A percentile compares a stretch with the other conserved stretches of the same genome.
Conservation (phyloP, 1,139 yeast species). For the Schwanniomyces etchellsii region DNA sequence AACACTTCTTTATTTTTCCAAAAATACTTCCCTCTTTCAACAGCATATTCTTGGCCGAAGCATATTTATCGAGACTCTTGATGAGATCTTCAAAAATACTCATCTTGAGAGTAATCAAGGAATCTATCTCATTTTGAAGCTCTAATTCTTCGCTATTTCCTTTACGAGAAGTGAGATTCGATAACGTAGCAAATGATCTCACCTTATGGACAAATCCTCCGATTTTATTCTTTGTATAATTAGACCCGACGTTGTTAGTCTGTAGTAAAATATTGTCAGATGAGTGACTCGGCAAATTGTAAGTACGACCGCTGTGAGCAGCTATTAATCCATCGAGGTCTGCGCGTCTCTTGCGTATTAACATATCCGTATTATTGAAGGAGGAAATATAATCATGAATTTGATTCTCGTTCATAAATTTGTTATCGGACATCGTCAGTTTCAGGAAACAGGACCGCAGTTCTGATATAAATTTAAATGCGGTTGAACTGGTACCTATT, state of each 20-base stretch:
- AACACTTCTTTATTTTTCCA: constrained; percentile 5
- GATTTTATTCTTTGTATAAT: constrained; percentile 6
- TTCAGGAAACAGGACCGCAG: background rate
- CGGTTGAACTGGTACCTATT: constrained; percentile 69
- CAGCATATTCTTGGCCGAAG: constrained; percentile 8
- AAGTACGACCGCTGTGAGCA: constrained; percentile 22
- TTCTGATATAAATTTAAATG: constrained; percentile 17
- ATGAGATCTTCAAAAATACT: constrained; percentile 27
- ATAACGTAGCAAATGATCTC: constrained; percentile 37
- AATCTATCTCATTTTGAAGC: constrained; percentile 30
- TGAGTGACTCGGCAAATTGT: constrained; percentile 14
- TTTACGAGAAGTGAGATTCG: constrained; percentile 10
- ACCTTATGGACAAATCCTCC: constrained; percentile 33
- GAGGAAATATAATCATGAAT: constrained; percentile 28
- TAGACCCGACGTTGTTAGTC: constrained; percentile 5
- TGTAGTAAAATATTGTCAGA: constrained; percentile 9
- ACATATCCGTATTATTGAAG: constrained; percentile 33
- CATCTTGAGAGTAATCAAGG: constrained; percentile 21
- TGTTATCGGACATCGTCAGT: background rate
- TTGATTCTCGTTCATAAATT: constrained; percentile 14
- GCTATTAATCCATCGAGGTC: constrained; percentile 23
- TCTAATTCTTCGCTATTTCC: constrained; percentile 25
- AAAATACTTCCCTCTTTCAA: constrained; percentile 4
- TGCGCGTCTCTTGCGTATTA: constrained; percentile 26
- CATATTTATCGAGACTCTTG: constrained; percentile 13